Percentiles rank a stretch among this genome's conserved stretches.
phyloP scores from a whole-genome alignment of 1,284 basidiomycete species.

The Apiotrichum sp. region DNA sequence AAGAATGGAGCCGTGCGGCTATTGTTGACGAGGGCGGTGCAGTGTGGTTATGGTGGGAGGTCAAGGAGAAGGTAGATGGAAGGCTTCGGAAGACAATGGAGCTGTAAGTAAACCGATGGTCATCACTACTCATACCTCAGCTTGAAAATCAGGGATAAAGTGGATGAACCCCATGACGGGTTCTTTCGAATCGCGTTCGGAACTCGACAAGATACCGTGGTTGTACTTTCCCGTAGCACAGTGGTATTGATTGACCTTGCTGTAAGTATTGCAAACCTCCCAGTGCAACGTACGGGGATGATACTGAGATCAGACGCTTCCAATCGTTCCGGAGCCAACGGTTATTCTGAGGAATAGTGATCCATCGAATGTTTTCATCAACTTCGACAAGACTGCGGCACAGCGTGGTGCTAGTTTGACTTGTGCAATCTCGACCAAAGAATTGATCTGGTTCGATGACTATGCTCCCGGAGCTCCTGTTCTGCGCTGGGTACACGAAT shows the following conservation, averaged over 20 bases:
- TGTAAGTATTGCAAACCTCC: slow-evolving; percentile 8
- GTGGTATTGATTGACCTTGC: slow-evolving; percentile 24
- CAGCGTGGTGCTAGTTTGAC: slow-evolving; percentile 14
- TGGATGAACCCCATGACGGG: slow-evolving; percentile 19
- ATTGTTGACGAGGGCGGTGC: slow-evolving; percentile 37
- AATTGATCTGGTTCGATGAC: slow-evolving; percentile 37
- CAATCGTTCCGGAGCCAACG: not conserved
- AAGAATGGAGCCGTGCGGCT: slow-evolving; percentile 19
- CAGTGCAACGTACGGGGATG: not conserved
- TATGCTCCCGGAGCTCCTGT: slow-evolving; percentile 1
- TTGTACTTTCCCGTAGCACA: slow-evolving; percentile 25
- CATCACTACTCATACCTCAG: too few relatives aligned
- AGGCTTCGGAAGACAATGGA: not conserved
- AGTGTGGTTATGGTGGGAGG: slow-evolving; percentile 37
- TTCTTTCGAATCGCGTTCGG: slow-evolving; percentile 37
- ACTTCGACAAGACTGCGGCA: slow-evolving; percentile 26
- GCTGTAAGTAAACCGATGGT: slow-evolving; percentile 14
- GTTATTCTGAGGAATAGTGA: not conserved
- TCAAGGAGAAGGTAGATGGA: slow-evolving; percentile 14
- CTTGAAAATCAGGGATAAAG: slow-evolving; percentile 13
- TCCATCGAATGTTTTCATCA: slow-evolving; percentile 28
- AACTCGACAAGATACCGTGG: slow-evolving; percentile 21
- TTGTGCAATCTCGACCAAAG: slow-evolving; percentile 24
- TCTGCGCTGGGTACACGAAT: slow-evolving; percentile 31
- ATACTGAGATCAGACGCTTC: not conserved